Base-by-base conservation (phyloP, 257 asterid species). In the Solanum chiquidenum region DNA sequence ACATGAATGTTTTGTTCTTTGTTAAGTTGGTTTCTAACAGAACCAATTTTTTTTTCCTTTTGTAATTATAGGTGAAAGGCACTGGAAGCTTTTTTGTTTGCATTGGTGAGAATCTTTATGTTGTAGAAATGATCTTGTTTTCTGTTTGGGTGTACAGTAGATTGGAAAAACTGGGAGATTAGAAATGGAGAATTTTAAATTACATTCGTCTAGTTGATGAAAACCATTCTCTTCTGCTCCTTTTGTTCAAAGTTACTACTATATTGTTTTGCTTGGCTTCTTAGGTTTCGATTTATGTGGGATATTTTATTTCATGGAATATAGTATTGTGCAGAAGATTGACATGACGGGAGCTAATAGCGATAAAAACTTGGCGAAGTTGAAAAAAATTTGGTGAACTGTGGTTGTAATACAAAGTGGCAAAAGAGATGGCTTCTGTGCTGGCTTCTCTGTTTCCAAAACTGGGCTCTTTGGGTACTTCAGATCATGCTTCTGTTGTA, bases 401-500 rank as follows among this genome's bases (percentile, higher is more conserved):
- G 66, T 9, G 66, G 66, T 44, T 79, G 40, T 44, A 79, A 16
- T 79, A 44, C 10, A 6, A 82, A 82, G 86, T 49, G 86, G 2
- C 44, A 86, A 31, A 37, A 86, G 80, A 86, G 33, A 87, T 83
- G 87, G 87, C 69, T 23, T 88, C 49, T 33, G 87, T 21, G 37
- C 25, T 83, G 64, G 86, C 75, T 34, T 38, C 62, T 87, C 75
- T 49, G 77, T 29, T 89, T 69, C 87, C 83, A 27, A 83, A 84
- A 75, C 11, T 85, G 88, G 73, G 52, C 9, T 23, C 42, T 25
- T 6, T 83, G 44, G 21, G 87, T 68, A 91, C 91, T 7, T 90
- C 93, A 38, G 93, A 91, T 91, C 87, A 87, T 66, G 33, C 88
- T 3, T 89, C 91, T 11, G 79, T 90, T 37, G 92, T 83, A 85